Evolutionary conservation across 345 rosid genomes (phyloP), one percentile per base, ranked within the genome.

Genomic region (Lepidium sativum): DNA sequence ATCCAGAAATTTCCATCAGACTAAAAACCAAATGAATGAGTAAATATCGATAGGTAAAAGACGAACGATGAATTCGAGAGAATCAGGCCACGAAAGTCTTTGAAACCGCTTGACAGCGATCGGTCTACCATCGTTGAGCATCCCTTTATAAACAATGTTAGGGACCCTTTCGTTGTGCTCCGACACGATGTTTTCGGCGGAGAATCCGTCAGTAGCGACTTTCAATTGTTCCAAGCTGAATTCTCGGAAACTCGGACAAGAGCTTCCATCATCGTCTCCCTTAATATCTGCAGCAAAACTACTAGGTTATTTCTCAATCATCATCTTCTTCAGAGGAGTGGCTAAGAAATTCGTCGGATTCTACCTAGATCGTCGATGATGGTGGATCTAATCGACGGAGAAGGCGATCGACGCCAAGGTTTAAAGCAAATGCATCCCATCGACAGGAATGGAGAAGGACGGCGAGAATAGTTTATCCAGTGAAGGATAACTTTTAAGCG

Each of bases 81-180:
- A 67, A 80, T 94, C 97, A 15, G 97, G 96, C 97, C 99, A 94
- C 3, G 97, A 92, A 37, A 77, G 74, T 34, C 80, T 82, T 81
- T 86, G 84, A 68, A 94, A 94, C 39, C 99, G 88, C 68, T 94
- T 90, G 60, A 94, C 82, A 45, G 99, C 97, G 70, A 94, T 77
- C 71, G 65, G 60, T 21, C 80, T 79, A 49, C 83, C 92, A 69
- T 65, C 72, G 13, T 69, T 79, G 37, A 94, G 80, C 69, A 51
- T 84, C 60, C 97, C 97, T 71, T 84, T 81, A 82, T 83, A 94
- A 44, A 94, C 97, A 51, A 90, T 85, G 27, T 94, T 94, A 6
- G 96, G 99, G 71, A 95, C 96, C 72, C 82, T 94, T 68, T 90
- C 92, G 32, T 96, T 95, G 68, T 94, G 97, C 73, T 94, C 97